A percentile compares a stretch with the other conserved stretches of the same genome.
Evolutionary conservation across 805 yeast species (phyloP).

Genomic region (Yarrowia hollandica): DNA sequence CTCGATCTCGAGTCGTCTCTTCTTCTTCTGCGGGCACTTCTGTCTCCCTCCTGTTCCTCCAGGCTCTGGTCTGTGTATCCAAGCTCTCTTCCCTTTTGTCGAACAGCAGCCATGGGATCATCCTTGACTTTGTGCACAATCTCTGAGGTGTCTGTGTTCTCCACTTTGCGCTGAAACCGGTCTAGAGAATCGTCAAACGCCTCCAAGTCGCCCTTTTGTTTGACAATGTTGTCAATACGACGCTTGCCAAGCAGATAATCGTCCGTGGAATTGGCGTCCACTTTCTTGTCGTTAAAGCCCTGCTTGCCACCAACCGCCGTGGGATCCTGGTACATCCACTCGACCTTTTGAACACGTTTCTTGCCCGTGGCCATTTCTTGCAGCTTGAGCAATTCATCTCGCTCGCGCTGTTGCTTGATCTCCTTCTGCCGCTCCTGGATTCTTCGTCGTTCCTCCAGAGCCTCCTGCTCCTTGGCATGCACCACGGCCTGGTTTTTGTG

Average conservation of each 20-base stretch:
- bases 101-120: slow-evolving; percentile 19
- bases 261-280: slow-evolving; percentile 38
- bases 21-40: slow-evolving; percentile 32
- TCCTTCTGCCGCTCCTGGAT: slow-evolving; percentile 66
- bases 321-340: slow-evolving; percentile 84
- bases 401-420: slow-evolving; percentile 59
- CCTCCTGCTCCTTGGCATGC: slow-evolving; percentile 78
- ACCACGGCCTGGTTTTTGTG: slow-evolving; percentile 82
- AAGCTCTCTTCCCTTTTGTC: background rate
- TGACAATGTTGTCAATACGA: slow-evolving; percentile 42
- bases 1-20: slow-evolving; percentile 6
- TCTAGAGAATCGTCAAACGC: slow-evolving; percentile 27
- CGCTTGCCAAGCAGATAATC: slow-evolving; percentile 55
- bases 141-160: background rate
- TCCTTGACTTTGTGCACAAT: slow-evolving; percentile 11
- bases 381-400: slow-evolving; percentile 53
- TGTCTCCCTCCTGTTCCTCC: slow-evolving; percentile 25
- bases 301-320: slow-evolving; percentile 34
- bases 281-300: slow-evolving; percentile 32
- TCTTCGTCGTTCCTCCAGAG: slow-evolving; percentile 65
- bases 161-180: slow-evolving; percentile 23
- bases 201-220: slow-evolving; percentile 16
- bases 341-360: slow-evolving; percentile 51
- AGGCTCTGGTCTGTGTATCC: background rate
- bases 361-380: slow-evolving; percentile 47